These are phyloP conservation scores for Mercurialis annua DNA, from an alignment of 345 rosid genomes.

Conservation along the genomic window DNA sequence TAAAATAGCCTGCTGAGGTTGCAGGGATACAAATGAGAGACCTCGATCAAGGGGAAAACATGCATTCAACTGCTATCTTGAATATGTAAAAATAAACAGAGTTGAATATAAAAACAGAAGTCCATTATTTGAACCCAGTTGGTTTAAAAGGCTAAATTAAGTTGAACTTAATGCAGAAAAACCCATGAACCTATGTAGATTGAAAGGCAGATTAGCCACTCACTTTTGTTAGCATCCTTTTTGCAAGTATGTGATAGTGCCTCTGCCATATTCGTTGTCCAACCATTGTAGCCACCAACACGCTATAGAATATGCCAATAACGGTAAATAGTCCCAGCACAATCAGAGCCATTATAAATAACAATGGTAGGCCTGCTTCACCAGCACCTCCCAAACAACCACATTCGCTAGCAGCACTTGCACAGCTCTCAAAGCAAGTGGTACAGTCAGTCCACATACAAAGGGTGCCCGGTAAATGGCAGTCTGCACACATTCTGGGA, in stretches of 20 bases:
- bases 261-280: slow-evolving; percentile 99
- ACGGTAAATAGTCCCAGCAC: slow-evolving; percentile 90
- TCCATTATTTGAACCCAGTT: too few relatives aligned
- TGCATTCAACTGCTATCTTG: too few relatives aligned
- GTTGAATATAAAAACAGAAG: too few relatives aligned
- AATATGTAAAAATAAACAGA: too few relatives aligned
- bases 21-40: too few relatives aligned
- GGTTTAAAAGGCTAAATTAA: too few relatives aligned
- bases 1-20: too few relatives aligned
- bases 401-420: slow-evolving; percentile 88
- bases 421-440: slow-evolving; percentile 93
- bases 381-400: slow-evolving; percentile 99
- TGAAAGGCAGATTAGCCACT: slow-evolving; percentile 19
- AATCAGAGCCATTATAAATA: slow-evolving; percentile 77
- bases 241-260: slow-evolving; percentile 97
- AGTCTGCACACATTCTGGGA: slow-evolving; percentile 93
- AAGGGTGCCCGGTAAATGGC: slow-evolving; percentile 96
- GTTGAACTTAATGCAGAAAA: too few relatives aligned
- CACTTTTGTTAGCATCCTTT: slow-evolving; percentile 97
- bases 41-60: too few relatives aligned
- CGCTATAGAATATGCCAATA: slow-evolving; percentile 93
- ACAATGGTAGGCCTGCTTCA: slow-evolving; percentile 89
- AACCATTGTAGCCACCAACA: slow-evolving; percentile 98
- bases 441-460: slow-evolving; percentile 99
- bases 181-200: neutral